phyloP scores from a whole-genome alignment of 2,329 filamentous ascomycete species.

The Epichloe gansuensis region DNA sequence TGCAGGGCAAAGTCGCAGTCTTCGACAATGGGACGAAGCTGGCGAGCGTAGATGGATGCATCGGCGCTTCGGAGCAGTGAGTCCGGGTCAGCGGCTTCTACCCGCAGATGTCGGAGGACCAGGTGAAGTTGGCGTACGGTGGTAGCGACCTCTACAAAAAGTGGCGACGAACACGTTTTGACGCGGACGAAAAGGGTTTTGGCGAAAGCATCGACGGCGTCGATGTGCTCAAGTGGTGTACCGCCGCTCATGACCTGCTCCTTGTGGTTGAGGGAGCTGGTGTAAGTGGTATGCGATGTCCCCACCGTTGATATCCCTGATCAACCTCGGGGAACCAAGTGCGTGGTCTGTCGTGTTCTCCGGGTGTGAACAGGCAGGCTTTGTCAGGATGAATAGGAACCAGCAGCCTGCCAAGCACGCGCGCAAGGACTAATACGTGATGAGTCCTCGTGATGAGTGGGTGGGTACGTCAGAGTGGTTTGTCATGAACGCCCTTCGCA shows the following conservation, averaged over 20 bases:
- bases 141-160: conserved; percentile 36
- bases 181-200: conserved; percentile 43
- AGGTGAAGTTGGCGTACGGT: conserved; percentile 42
- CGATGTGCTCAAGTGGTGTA: conserved; percentile 33
- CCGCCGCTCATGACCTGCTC: conserved; percentile 19
- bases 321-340: background rate
- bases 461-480: conserved; percentile 1
- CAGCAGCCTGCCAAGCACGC: background rate
- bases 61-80: conserved; percentile 38
- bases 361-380: background rate
- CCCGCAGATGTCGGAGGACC: conserved; percentile 43
- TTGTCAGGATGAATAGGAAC: background rate
- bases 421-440: background rate
- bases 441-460: conserved; percentile 1
- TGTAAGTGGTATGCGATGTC: background rate
- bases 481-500: background rate
- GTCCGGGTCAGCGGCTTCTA: conserved; percentile 43
- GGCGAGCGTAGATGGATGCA: conserved; percentile 32
- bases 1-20: conserved; percentile 43
- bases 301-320: background rate
- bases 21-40: conserved; percentile 39
- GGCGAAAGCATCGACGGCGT: conserved; percentile 43
- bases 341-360: background rate
- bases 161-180: conserved; percentile 30
- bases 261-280: background rate